Conservation (phyloP, 179 eudicot species). For the Heliamphora pulchella region DNA sequence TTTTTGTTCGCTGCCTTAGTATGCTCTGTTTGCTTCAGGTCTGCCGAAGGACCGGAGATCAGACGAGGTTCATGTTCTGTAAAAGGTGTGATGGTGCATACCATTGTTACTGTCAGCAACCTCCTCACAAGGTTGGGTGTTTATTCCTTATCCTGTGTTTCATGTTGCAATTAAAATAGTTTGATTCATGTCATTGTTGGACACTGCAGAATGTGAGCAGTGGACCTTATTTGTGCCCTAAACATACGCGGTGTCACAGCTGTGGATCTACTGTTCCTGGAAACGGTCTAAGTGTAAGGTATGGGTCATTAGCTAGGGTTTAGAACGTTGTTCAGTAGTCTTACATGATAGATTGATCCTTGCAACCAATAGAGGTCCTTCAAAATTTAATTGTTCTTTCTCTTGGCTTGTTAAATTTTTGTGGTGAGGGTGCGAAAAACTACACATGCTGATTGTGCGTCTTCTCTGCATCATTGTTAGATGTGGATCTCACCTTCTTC, state of each 20-base stretch:
- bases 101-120: constrained; percentile 64
- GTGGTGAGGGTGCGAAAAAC: neutral
- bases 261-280: constrained; percentile 91
- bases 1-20: neutral
- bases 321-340: neutral
- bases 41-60: constrained; percentile 86
- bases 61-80: constrained; percentile 82
- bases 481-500: neutral
- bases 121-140: constrained; percentile 60
- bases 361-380: neutral
- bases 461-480: neutral
- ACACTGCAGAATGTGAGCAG: constrained; percentile 74
- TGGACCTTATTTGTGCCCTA: constrained; percentile 92
- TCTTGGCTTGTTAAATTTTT: neutral
- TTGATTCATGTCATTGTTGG: constrained; percentile 6
- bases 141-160: neutral
- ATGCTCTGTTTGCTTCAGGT: constrained; percentile 39
- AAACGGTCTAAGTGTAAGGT: constrained; percentile 87
- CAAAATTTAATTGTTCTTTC: neutral
- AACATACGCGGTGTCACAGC: constrained; percentile 95
- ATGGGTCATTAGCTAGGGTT: neutral
- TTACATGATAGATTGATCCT: neutral
- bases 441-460: neutral
- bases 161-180: neutral
- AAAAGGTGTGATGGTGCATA: constrained; percentile 92